phyloP scores from a whole-genome alignment of 2,329 filamentous ascomycete species.

The Gliomastix tumulicola region DNA sequence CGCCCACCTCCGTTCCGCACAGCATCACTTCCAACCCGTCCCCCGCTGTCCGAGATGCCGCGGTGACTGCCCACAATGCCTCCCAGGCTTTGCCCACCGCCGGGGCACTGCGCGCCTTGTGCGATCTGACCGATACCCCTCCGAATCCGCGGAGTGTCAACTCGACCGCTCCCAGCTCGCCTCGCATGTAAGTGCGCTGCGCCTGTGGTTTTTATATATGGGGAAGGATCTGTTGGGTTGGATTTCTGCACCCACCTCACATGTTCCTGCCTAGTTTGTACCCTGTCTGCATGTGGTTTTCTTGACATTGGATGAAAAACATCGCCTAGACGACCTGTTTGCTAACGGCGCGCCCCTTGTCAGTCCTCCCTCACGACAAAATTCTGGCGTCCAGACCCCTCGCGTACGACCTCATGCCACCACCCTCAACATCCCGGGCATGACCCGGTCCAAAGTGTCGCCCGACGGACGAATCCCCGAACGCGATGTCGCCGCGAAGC shows the following conservation, averaged over 20 bases:
- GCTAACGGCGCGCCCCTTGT: too few relatives aligned
- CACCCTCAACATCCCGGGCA: constrained; percentile 91
- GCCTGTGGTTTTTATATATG: too few relatives aligned
- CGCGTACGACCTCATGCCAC: constrained; percentile 77
- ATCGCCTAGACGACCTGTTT: too few relatives aligned
- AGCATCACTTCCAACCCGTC: constrained; percentile 22
- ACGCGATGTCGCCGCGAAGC: constrained; percentile 89
- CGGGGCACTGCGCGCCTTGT: constrained; percentile 31
- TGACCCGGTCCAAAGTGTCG: constrained; percentile 92
- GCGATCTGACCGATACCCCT: constrained; percentile 43
- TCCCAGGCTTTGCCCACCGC: constrained; percentile 15
- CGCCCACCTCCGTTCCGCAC: constrained; percentile 14
- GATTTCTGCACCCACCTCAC: too few relatives aligned
- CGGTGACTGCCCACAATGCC: not conserved
- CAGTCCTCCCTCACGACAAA: constrained; percentile 63
- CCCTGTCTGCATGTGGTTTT: too few relatives aligned
- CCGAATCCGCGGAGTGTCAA: constrained; percentile 49
- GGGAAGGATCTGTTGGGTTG: too few relatives aligned
- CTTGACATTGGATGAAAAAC: too few relatives aligned
- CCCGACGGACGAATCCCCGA: constrained; percentile 92
- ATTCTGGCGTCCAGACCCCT: constrained; percentile 71
- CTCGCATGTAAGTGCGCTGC: constrained; percentile 51
- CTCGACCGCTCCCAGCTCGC: constrained; percentile 52
- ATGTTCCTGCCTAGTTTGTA: too few relatives aligned
- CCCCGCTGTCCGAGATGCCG: constrained; percentile 24